Conservation (phyloP, 179 eudicot species). For the Amaranthus tricolor region DNA sequence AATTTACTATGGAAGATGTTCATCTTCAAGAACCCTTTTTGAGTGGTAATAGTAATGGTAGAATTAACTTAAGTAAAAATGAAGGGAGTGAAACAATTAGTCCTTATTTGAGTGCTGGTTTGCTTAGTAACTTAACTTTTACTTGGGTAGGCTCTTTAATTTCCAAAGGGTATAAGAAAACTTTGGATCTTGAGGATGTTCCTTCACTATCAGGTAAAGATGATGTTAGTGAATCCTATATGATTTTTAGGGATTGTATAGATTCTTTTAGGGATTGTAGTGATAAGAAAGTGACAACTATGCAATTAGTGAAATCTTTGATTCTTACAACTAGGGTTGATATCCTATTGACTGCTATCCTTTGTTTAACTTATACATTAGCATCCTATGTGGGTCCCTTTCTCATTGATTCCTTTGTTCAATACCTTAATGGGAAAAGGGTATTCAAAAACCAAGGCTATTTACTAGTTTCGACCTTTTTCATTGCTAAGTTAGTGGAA, state of each 20-base stretch:
- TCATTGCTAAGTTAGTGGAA: conserved; percentile 61
- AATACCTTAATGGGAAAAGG: conserved; percentile 58
- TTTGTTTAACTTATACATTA: conserved; percentile 39
- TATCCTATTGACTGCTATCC: conserved; percentile 40
- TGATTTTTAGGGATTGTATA: conserved; percentile 35
- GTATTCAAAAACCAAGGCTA: conserved; percentile 44
- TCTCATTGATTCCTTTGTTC: conserved; percentile 76
- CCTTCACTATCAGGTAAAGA: conserved; percentile 54
- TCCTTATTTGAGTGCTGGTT: conserved; percentile 51
- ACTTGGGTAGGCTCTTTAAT: conserved; percentile 67
- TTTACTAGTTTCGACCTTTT: conserved; percentile 51
- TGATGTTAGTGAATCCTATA: conserved; percentile 54
- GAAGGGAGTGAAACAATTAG: conserved; percentile 34
- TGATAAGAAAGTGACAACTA: conserved; percentile 38
- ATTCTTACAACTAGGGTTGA: conserved; percentile 47
- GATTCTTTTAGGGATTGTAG: conserved; percentile 31
- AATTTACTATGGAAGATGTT: conserved; percentile 23
- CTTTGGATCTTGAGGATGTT: conserved; percentile 68
- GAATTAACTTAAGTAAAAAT: conserved; percentile 9
- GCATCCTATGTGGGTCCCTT: conserved; percentile 79
- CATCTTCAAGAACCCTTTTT: conserved; percentile 56
- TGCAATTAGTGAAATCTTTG: conserved; percentile 54
- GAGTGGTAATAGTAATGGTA: conserved; percentile 35
- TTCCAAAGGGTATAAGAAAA: conserved; percentile 51
- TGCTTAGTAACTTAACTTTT: conserved; percentile 58